Conservation (phyloP, 495 filamentous ascomycete species). For the Penicillium subrubescens region DNA sequence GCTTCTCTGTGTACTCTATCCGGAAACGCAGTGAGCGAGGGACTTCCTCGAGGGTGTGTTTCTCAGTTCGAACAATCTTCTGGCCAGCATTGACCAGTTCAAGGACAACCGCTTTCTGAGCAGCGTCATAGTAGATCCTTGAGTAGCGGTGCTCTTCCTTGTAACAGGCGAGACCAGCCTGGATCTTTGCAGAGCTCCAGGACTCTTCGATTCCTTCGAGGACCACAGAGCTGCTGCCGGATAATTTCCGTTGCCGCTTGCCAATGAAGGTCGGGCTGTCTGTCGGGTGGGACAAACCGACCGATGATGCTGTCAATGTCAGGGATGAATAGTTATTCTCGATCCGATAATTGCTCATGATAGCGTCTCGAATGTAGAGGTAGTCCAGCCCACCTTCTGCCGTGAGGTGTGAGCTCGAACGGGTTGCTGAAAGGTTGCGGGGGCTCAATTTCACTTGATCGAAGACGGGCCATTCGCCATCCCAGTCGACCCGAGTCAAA, state of each 20-base stretch:
- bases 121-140: background rate
- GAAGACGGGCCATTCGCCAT: background rate
- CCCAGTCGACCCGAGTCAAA: background rate
- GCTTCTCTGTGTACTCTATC: conserved; percentile 1
- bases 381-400: background rate
- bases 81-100: background rate
- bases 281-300: background rate
- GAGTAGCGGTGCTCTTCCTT: conserved; percentile 1
- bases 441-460: background rate
- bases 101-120: background rate
- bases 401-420: background rate
- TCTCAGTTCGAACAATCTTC: background rate
- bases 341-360: background rate
- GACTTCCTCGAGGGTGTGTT: background rate
- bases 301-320: background rate
- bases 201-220: background rate
- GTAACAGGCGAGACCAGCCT: background rate
- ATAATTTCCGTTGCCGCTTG: background rate
- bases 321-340: background rate
- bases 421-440: background rate
- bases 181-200: background rate
- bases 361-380: conserved; percentile 3
- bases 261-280: background rate
- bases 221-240: background rate
- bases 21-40: background rate